Evolutionary conservation across 129 eudicot species (phyloP).

Genomic region (Silybum marianum): DNA sequence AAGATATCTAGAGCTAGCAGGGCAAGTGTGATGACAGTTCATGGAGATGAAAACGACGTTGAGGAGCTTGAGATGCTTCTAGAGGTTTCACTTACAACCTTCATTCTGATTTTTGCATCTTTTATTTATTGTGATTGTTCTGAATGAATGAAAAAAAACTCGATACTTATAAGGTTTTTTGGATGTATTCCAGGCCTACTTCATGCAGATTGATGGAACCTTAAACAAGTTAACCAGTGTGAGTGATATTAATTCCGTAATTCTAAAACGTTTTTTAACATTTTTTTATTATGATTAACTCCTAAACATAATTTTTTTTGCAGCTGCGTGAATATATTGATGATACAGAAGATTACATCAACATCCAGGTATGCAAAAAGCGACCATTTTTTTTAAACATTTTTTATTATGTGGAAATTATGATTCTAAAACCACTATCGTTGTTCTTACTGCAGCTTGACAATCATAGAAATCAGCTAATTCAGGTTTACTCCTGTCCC

Average conservation of each 20-base stretch:
- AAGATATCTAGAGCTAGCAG: conserved; percentile 87
- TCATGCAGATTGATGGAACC: conserved; percentile 95
- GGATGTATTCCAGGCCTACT: conserved; percentile 75
- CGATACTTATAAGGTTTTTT: neutral
- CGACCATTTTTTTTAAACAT: neutral
- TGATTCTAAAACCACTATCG: conserved; percentile 11
- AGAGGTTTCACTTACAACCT: conserved; percentile 58
- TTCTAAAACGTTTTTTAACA: neutral
- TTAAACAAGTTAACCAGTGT: conserved; percentile 72
- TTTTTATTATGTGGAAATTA: neutral
- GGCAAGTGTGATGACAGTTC: conserved; percentile 78
- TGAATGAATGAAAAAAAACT: neutral
- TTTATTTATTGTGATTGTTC: neutral
- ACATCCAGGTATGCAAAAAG: conserved; percentile 65
- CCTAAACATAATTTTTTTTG: conserved; percentile 26
- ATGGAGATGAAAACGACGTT: conserved; percentile 89
- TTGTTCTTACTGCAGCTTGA: conserved; percentile 67
- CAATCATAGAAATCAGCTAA: conserved; percentile 96
- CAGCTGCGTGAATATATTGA: conserved; percentile 95
- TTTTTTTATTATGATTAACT: neutral
- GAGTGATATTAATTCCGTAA: conserved; percentile 10
- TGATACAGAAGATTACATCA: conserved; percentile 92
- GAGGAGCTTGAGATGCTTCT: conserved; percentile 97
- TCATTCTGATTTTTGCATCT: neutral
- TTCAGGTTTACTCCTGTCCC: conserved; percentile 57